Evolutionary conservation across 2,329 filamentous ascomycete genomes (phyloP).

Genomic region (Aspergillus tamarii): DNA sequence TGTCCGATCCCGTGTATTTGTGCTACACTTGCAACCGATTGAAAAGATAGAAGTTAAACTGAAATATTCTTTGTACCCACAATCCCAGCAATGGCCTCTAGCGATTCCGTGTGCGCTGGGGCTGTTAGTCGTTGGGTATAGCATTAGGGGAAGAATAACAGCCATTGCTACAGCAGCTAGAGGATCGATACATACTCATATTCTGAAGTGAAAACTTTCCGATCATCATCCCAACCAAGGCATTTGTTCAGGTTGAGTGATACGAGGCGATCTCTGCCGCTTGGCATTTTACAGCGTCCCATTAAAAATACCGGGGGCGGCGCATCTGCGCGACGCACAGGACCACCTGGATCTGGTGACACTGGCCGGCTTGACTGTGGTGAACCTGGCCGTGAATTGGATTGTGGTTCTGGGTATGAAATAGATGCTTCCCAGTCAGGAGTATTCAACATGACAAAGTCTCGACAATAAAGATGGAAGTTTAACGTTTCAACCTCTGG

Average conservation of each 20-base stretch:
- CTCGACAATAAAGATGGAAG: background rate
- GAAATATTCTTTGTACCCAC: background rate
- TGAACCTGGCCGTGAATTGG: background rate
- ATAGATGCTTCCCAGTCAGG: background rate
- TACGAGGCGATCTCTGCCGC: background rate
- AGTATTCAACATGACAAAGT: background rate
- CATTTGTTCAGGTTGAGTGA: background rate
- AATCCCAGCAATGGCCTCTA: background rate
- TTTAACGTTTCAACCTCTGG: background rate
- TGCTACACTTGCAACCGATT: background rate
- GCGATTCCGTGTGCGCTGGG: background rate
- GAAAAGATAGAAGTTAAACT: background rate
- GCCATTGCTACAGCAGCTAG: fast-evolving
- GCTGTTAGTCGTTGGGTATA: background rate
- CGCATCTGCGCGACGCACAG: background rate
- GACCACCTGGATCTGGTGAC: background rate
- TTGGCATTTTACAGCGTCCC: background rate
- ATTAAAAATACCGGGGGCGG: background rate
- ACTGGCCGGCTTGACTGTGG: background rate
- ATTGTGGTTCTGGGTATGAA: background rate
- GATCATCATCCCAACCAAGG: background rate
- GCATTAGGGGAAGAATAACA: background rate
- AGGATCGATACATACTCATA: background rate
- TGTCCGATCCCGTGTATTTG: background rate
- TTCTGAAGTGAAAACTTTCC: background rate